Evolutionary conservation across 2,329 filamentous ascomycete species (phyloP).

Genomic region (Exserohilum turcica): DNA sequence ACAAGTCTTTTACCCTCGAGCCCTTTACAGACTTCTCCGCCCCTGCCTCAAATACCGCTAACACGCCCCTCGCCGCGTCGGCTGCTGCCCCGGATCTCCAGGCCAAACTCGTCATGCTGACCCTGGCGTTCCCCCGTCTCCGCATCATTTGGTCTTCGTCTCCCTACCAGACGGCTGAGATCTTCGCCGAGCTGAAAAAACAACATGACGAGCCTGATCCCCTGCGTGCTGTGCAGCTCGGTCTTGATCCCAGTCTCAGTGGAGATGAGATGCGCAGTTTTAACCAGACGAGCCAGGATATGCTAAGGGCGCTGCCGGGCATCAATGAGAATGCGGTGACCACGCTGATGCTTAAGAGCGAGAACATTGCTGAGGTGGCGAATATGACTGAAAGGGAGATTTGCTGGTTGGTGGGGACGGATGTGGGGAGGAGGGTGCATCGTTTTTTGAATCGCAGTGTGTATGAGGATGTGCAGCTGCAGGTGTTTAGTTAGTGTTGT

Average conservation of each 20-base stretch:
- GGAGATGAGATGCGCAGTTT: conserved; percentile 69
- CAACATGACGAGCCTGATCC: conserved; percentile 90
- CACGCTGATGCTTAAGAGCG: conserved; percentile 71
- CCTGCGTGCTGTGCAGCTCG: conserved; percentile 80
- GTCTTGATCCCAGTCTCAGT: conserved; percentile 66
- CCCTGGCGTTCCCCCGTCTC: conserved; percentile 85
- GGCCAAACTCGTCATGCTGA: conserved; percentile 88
- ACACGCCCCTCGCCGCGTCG: background rate
- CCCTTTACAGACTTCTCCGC: conserved; percentile 55
- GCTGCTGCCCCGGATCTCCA: conserved; percentile 74
- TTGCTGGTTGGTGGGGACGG: conserved; percentile 73
- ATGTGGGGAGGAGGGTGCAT: conserved; percentile 75
- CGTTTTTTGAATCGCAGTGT: conserved; percentile 77
- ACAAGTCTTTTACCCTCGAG: conserved; percentile 92
- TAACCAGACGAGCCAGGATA: conserved; percentile 85
- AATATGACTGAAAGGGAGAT: conserved; percentile 82
- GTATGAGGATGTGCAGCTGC: conserved; percentile 39
- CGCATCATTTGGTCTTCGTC: conserved; percentile 87
- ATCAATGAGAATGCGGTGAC: conserved; percentile 75
- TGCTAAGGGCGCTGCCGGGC: conserved; percentile 83
- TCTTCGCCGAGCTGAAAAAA: conserved; percentile 91
- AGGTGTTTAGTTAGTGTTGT: conserved; percentile 19
- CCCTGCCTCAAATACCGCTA: background rate
- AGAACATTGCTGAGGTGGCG: conserved; percentile 79
- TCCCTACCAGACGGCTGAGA: conserved; percentile 97